These are phyloP conservation scores for Aspergillus felis DNA, from an alignment of 2,329 filamentous ascomycete species.

Conservation along the genomic window DNA sequence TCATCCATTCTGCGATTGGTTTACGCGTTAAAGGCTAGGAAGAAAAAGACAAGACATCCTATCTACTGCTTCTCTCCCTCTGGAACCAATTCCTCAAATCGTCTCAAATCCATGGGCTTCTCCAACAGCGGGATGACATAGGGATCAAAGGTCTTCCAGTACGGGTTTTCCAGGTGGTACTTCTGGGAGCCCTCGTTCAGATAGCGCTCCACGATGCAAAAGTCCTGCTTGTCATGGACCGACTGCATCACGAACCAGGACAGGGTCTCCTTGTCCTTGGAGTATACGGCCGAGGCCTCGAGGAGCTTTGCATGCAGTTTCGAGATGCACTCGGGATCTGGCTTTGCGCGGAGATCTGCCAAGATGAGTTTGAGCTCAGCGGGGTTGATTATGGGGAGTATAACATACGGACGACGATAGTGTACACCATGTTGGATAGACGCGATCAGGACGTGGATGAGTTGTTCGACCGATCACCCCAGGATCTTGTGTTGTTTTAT, in stretches of 20 bases:
- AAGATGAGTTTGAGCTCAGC: neutral
- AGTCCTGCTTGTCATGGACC: conserved; percentile 62
- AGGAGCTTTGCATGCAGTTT: conserved; percentile 69
- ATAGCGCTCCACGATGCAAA: conserved; percentile 73
- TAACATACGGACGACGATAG: conserved; percentile 27
- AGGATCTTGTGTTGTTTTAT: neutral
- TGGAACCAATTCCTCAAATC: conserved; percentile 59
- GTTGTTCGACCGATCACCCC: neutral
- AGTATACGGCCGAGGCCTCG: conserved; percentile 70
- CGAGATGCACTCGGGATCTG: conserved; percentile 58
- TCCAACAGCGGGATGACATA: conserved; percentile 68
- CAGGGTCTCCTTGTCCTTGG: conserved; percentile 65
- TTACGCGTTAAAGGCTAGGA: neutral
- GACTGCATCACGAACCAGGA: conserved; percentile 77
- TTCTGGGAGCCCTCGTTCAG: conserved; percentile 58
- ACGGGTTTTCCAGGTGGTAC: conserved; percentile 64
- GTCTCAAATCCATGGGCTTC: conserved; percentile 64
- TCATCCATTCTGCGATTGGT: too few relatives aligned
- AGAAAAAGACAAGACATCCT: too few relatives aligned
- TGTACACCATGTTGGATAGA: conserved; percentile 24
- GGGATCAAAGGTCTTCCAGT: conserved; percentile 73
- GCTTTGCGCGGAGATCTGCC: conserved; percentile 60
- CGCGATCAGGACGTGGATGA: neutral
- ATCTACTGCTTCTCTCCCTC: neutral
- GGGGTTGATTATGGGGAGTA: neutral